Evolutionary conservation across 805 yeast species (phyloP).

Genomic region (Candida parachauliodes): DNA sequence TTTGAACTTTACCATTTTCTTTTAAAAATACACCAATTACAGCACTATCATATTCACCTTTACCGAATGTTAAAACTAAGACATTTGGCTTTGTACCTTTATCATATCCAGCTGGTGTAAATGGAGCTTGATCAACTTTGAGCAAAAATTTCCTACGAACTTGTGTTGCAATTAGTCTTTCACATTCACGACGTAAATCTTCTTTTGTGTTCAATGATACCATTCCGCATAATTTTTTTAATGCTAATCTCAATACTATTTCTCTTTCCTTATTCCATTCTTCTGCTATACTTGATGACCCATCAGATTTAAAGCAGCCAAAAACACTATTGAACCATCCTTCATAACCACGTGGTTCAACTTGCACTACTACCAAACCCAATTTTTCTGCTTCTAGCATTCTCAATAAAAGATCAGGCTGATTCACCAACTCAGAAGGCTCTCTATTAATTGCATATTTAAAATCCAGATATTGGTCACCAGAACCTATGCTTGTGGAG

Average conservation of each 20-base stretch:
- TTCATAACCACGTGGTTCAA: slow-evolving; percentile 46
- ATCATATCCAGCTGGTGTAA: slow-evolving; percentile 70
- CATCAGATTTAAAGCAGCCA: slow-evolving; percentile 65
- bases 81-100: slow-evolving; percentile 84
- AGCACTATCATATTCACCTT: slow-evolving; percentile 82
- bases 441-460: slow-evolving; percentile 85
- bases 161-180: slow-evolving; percentile 61
- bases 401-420: slow-evolving; percentile 80
- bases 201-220: slow-evolving; percentile 79
- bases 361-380: slow-evolving; percentile 66
- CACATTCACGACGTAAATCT: slow-evolving; percentile 71
- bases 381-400: slow-evolving; percentile 89
- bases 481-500: slow-evolving; percentile 65
- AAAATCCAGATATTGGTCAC: slow-evolving; percentile 81
- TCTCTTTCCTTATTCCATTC: slow-evolving; percentile 82
- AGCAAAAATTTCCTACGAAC: slow-evolving; percentile 67
- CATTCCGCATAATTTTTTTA: slow-evolving; percentile 62
- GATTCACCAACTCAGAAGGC: slow-evolving; percentile 64
- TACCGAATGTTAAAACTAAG: slow-evolving; percentile 78
- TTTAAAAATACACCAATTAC: slow-evolving; percentile 76
- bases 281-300: slow-evolving; percentile 67
- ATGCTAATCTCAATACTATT: slow-evolving; percentile 60
- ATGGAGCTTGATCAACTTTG: slow-evolving; percentile 91
- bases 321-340: slow-evolving; percentile 40
- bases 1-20: slow-evolving; percentile 75